A percentile compares a stretch with the other conserved stretches of the same genome.
These are phyloP conservation scores for Diaporthe velutina DNA, from an alignment of 2,329 filamentous ascomycete genomes.

Conservation along the genomic window DNA sequence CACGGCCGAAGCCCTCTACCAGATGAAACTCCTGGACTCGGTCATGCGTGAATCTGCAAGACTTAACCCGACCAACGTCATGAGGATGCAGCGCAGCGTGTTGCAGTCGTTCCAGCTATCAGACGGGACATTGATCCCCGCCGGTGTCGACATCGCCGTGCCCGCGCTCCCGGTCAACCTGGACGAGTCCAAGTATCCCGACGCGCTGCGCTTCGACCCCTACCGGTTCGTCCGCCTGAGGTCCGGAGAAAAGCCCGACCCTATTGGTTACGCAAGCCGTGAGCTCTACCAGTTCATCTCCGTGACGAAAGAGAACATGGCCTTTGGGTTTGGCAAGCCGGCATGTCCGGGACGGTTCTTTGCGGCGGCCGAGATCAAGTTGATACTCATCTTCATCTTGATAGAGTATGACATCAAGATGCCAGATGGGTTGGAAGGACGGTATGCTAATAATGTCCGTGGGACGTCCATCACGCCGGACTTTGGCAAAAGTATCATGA, in stretches of 20 bases:
- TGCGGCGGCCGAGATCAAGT: conserved; percentile 52
- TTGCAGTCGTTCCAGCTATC: conserved; percentile 64
- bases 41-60: conserved; percentile 49
- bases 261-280: conserved; percentile 42
- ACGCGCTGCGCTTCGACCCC: conserved; percentile 54
- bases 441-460: conserved; percentile 44
- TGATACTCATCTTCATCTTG: conserved; percentile 48
- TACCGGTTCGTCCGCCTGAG: conserved; percentile 45
- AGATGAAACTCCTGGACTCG: conserved; percentile 50
- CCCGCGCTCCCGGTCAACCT: conserved; percentile 53
- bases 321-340: conserved; percentile 56
- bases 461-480: conserved; percentile 9
- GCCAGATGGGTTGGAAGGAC: conserved; percentile 41
- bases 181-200: conserved; percentile 54
- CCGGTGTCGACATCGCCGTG: conserved; percentile 57
- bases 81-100: conserved; percentile 63
- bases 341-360: conserved; percentile 55
- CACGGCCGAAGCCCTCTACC: conserved; percentile 44
- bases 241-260: conserved; percentile 43
- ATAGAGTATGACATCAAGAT: conserved; percentile 47
- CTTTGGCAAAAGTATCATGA: neutral
- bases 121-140: conserved; percentile 63
- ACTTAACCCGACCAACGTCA: conserved; percentile 43
- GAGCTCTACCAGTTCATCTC: conserved; percentile 57
- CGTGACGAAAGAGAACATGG: conserved; percentile 48